Percentiles rank a stretch among this genome's conserved stretches.
These are phyloP conservation scores for Raddia guianensis DNA, from an alignment of 176 grass and related monocot species.

Conservation along the genomic window DNA sequence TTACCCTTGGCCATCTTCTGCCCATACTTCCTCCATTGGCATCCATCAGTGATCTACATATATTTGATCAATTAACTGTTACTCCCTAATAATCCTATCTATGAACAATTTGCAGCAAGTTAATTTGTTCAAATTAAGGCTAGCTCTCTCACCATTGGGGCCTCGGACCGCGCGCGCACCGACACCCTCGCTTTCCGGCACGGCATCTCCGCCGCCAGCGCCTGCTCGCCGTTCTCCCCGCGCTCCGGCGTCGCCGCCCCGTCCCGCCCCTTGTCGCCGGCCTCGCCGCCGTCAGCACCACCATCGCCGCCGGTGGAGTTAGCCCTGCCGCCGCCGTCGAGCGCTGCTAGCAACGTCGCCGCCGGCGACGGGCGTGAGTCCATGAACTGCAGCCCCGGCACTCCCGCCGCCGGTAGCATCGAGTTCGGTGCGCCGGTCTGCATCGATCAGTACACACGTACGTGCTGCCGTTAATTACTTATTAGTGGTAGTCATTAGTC, in stretches of 20 bases:
- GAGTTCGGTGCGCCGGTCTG: constrained; percentile 24
- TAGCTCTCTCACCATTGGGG: constrained; percentile 51
- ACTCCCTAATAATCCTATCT: neutral
- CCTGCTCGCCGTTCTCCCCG: constrained; percentile 32
- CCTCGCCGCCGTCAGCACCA: constrained; percentile 32
- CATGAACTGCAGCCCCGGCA: constrained; percentile 51
- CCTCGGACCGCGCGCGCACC: constrained; percentile 82
- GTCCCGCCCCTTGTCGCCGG: constrained; percentile 20
- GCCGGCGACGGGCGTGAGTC: constrained; percentile 40
- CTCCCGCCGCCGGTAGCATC: constrained; percentile 18
- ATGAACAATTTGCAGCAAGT: neutral
- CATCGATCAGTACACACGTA: neutral
- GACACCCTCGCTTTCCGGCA: constrained; percentile 72
- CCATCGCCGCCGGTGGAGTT: constrained; percentile 33
- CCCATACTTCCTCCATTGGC: constrained; percentile 94
- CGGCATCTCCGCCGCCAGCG: constrained; percentile 45
- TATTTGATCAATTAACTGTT: neutral
- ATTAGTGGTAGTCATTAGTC: neutral
- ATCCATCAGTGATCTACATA: constrained; percentile 74
- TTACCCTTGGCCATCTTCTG: constrained; percentile 94
- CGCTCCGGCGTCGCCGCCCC: constrained; percentile 26
- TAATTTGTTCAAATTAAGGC: neutral
- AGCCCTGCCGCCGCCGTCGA: neutral
- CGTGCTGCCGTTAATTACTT: neutral
- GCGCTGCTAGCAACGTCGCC: neutral